A percentile compares a stretch with the other conserved stretches of the same genome.
Evolutionary conservation across 768 basidiomycete species (phyloP).

Genomic region (Cystoderma amianthinum): DNA sequence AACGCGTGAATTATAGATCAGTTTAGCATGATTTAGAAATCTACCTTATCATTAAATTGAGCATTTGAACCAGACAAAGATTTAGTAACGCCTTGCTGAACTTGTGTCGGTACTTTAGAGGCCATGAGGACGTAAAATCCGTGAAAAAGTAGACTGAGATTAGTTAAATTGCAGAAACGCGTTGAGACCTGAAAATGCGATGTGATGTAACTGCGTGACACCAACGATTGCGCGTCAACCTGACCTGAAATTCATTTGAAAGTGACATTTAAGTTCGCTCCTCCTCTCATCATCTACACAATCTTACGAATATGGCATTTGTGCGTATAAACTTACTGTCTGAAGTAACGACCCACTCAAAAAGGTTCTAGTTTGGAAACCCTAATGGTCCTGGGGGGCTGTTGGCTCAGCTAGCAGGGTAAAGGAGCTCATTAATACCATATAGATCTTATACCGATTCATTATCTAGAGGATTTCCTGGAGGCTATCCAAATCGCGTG

Average conservation of each 20-base stretch:
- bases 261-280: slow-evolving; percentile 6
- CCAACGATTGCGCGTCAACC: slow-evolving; percentile 3
- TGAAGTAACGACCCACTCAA: not conserved
- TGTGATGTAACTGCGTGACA: slow-evolving; percentile 1
- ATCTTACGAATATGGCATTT: slow-evolving; percentile 30
- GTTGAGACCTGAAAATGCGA: slow-evolving; percentile 1
- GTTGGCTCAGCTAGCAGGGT: slow-evolving; percentile 64
- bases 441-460: not conserved
- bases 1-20: slow-evolving; percentile 16
- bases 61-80: slow-evolving; percentile 56
- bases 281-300: slow-evolving; percentile 7
- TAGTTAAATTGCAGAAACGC: slow-evolving; percentile 1
- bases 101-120: slow-evolving; percentile 23
- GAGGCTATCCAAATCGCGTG: slow-evolving; percentile 34
- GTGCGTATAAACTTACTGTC: slow-evolving; percentile 19
- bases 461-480: slow-evolving; percentile 43
- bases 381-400: slow-evolving; percentile 52
- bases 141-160: slow-evolving; percentile 5
- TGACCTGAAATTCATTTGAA: not conserved
- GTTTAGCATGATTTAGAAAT: slow-evolving; percentile 1
- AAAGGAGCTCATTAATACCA: slow-evolving; percentile 5
- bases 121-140: slow-evolving; percentile 26
- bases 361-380: slow-evolving; percentile 30
- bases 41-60: slow-evolving; percentile 83
- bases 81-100: slow-evolving; percentile 35